Percentiles rank a stretch among this genome's conserved stretches.
Conservation (phyloP, 73 alveolate genomes). For the Paraurostyla sp. region DNA sequence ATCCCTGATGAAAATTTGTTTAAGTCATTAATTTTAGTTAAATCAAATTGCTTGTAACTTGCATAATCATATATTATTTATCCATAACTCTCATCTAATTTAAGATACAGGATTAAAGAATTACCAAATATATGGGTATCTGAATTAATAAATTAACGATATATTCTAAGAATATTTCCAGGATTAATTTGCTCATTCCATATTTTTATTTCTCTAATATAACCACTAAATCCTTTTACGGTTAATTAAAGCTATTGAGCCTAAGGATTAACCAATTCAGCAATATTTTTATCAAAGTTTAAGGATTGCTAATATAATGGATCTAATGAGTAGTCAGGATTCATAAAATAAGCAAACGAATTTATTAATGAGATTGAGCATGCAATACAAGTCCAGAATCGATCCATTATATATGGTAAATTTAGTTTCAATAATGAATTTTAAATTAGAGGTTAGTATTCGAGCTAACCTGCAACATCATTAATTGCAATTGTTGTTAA, state of each 20-base stretch:
- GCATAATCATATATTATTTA: background rate
- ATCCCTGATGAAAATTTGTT: background rate
- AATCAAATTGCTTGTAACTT: background rate
- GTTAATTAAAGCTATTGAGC: background rate
- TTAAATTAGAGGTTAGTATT: too few relatives aligned
- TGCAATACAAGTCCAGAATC: background rate
- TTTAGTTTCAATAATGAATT: background rate
- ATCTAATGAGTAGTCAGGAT: background rate
- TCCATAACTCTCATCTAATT: background rate
- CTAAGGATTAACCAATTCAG: too few relatives aligned
- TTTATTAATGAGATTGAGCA: background rate
- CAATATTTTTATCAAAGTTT: too few relatives aligned
- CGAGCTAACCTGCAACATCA: too few relatives aligned
- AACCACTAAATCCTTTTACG: background rate
- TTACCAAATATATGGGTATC: background rate
- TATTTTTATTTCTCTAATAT: conserved; percentile 14
- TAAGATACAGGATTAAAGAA: background rate
- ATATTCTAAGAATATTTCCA: conserved; percentile 12
- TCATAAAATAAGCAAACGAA: background rate
- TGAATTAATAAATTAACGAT: background rate
- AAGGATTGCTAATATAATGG: too few relatives aligned
- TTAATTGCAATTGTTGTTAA: background rate
- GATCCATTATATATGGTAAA: background rate
- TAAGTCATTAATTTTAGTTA: background rate
- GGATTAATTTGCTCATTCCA: background rate